These are phyloP conservation scores for Phoma sp. DNA, from an alignment of 2,329 filamentous ascomycete genomes.

Conservation along the genomic window DNA sequence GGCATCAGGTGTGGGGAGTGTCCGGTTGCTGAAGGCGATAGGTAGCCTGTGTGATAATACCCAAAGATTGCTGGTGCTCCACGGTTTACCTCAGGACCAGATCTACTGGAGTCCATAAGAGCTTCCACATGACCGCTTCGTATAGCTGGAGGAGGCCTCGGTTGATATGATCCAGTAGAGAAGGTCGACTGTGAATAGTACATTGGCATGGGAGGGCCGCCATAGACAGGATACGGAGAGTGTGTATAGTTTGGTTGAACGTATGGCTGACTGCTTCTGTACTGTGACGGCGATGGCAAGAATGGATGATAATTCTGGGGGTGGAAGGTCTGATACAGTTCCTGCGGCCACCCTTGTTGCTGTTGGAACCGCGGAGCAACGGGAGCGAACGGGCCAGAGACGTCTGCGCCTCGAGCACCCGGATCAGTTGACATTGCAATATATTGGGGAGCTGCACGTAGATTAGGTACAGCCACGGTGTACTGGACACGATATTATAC, in stretches of 20 bases:
- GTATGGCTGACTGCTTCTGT: conserved; percentile 1
- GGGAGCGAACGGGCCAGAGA: conserved; percentile 26
- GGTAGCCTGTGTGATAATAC: conserved; percentile 3
- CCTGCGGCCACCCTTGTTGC: conserved; percentile 22
- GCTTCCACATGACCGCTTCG: conserved; percentile 17
- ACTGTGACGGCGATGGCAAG: conserved; percentile 19
- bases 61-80: conserved; percentile 10
- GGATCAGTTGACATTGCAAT: conserved; percentile 24
- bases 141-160: conserved; percentile 30
- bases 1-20: neutral
- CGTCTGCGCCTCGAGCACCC: conserved; percentile 28
- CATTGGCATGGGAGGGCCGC: conserved; percentile 13
- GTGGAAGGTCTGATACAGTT: conserved; percentile 19
- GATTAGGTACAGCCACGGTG: conserved; percentile 40
- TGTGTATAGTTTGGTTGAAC: neutral
- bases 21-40: conserved; percentile 4
- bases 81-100: conserved; percentile 15
- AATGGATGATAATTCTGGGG: conserved; percentile 14
- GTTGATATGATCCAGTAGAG: conserved; percentile 13
- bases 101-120: conserved; percentile 5
- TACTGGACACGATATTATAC: neutral
- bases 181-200: conserved; percentile 21
- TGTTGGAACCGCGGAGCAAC: conserved; percentile 26
- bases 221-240: conserved; percentile 9
- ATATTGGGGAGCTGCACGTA: conserved; percentile 25